Evolutionary conservation across 2,329 filamentous ascomycete species (phyloP), one percentile per base, ranked within the genome.

Genomic region (Botrytis medusae): DNA sequence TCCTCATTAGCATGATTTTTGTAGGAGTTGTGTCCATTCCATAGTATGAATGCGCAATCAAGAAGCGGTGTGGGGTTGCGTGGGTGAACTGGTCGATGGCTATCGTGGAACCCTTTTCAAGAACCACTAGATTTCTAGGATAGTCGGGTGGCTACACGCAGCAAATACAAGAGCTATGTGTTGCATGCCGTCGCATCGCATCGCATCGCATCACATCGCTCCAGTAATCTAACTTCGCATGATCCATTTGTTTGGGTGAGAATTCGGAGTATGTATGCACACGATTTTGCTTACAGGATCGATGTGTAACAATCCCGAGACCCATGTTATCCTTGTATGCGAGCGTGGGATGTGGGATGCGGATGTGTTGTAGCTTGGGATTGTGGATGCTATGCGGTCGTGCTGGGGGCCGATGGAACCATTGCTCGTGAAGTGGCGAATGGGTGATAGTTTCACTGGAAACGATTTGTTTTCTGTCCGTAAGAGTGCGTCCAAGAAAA

Each of bases 51-150:
- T 57, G 37, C 37, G 37, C 16, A 8, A 54, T 32, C 48, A 68
- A 68, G 34, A 57, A 42, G 65, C 65, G 65, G 65, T 68, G 48
- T 68, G 10, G 10, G 40, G 64, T 67, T 40, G 46, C 32, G 64
- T 67, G 46, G 22, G 64, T 51, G 46, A n/a, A 54, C 18, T 9
- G 22, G 32, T 67, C 32, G 32, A 29, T 51, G 54, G 64, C 34
- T 40, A 57, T 68, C 25, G 25, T 25, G 14, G 34, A 54, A 57
- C 16, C 16, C 5, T 32, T 42, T 25, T 14, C 25, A 68, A 20
- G n/a, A 68, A 32, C 34, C 65, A 57, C 34, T 57, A 8, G 48
- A 68, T 42, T 57, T 42, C 0, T 16, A 32, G 16, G 16, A n/a
- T 42, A 6, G 65, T 25, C 18, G 65, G 48, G 16, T 42, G 7